Evolutionary conservation across 2,329 filamentous ascomycete species (phyloP).

Genomic region (Pseudogymnoascus sp.): DNA sequence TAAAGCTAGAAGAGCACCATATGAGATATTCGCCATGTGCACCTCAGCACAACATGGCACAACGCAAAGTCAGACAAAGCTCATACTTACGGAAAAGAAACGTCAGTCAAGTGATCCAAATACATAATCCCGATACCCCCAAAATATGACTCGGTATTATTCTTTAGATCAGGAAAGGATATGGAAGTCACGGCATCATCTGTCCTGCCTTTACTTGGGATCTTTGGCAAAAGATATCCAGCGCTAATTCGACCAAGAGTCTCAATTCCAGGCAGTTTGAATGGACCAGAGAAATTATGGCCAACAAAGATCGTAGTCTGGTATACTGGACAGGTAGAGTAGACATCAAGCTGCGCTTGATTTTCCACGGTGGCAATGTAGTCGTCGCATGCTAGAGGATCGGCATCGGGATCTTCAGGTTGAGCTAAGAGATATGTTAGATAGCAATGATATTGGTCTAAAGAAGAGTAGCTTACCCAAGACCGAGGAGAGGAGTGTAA

Average conservation of each 20-base stretch:
- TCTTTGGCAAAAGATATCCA: neutral
- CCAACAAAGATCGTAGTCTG: slow-evolving; percentile 1
- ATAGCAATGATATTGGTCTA: neutral
- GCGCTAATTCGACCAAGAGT: neutral
- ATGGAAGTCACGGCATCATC: slow-evolving; percentile 13
- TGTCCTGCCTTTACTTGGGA: neutral
- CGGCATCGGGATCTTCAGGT: neutral
- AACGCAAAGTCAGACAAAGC: neutral
- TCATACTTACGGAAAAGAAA: slow-evolving; percentile 12
- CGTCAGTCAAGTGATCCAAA: slow-evolving; percentile 12
- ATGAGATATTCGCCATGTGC: too few relatives aligned
- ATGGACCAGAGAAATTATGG: slow-evolving; percentile 11
- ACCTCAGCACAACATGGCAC: too few relatives aligned
- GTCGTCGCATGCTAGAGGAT: neutral
- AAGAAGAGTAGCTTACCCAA: neutral
- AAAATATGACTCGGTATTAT: neutral
- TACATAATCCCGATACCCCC: slow-evolving; percentile 10
- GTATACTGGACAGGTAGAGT: slow-evolving; percentile 9
- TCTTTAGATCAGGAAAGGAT: slow-evolving; percentile 13
- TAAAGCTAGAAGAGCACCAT: neutral
- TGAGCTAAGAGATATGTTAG: neutral
- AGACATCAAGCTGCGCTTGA: slow-evolving; percentile 10
- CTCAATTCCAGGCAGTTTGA: slow-evolving; percentile 10
- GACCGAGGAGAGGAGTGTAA: neutral
- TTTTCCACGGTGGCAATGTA: neutral